Percentiles rank a stretch among this genome's conserved stretches.
Evolutionary conservation across 345 rosid genomes (phyloP).

Genomic region (Viola odorata): DNA sequence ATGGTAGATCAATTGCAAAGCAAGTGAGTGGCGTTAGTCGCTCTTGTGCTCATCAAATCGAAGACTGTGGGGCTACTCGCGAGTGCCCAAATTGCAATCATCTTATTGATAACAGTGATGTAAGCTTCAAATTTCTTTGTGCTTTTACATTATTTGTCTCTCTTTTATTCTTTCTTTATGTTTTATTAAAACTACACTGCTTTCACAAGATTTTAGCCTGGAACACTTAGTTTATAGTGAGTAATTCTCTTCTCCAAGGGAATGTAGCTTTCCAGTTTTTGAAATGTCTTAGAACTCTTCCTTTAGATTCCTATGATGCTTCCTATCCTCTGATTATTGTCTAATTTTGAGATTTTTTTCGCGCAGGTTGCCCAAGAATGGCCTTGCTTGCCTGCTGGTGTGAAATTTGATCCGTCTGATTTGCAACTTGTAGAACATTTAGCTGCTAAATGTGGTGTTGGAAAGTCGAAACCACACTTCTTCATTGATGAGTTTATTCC

Average conservation of each 20-base stretch:
- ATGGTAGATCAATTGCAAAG: constrained; percentile 58
- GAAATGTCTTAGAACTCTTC: no score
- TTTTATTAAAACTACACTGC: no score
- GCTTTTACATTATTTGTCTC: no score
- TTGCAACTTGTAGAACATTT: constrained; percentile 59
- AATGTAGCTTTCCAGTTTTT: no score
- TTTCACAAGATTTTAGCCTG: no score
- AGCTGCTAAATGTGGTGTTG: constrained; percentile 70
- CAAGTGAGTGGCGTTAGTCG: constrained; percentile 58
- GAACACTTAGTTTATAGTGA: no score
- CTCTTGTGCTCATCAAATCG: constrained; percentile 44
- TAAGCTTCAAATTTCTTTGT: constrained; percentile 27
- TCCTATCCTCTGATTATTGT: not conserved
- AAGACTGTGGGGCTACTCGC: constrained; percentile 58
- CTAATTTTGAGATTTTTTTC: constrained; percentile 3
- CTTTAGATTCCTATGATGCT: no score
- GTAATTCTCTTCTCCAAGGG: no score
- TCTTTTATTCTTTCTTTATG: no score
- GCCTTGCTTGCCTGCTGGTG: constrained; percentile 92
- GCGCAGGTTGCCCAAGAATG: constrained; percentile 59
- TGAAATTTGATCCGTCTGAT: constrained; percentile 94
- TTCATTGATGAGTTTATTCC: constrained; percentile 69
- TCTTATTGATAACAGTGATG: constrained; percentile 74
- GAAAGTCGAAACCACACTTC: constrained; percentile 40
- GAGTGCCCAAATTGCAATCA: constrained; percentile 74